Base-by-base conservation (phyloP, 345 rosid species). In the Euphorbia lathyris region DNA sequence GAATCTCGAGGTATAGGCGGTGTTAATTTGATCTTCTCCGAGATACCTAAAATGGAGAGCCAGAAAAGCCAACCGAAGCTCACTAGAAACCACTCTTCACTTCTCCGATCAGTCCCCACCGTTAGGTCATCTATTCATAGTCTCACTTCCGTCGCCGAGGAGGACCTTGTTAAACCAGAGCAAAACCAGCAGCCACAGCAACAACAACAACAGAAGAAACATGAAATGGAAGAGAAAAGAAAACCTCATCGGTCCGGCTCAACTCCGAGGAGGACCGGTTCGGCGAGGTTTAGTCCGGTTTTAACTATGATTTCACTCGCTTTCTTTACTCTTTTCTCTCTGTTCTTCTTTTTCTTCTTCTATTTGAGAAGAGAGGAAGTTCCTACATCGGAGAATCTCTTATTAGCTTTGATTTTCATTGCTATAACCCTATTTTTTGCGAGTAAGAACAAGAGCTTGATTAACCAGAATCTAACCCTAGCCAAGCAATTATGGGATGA, bases 51-150 rank as follows among this genome's bases (percentile, higher is more conserved):
- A 75, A 89, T 88, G 98, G 96, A 90, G 48, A 85, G 85, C 52
- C 80, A 76, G 66, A 86, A 80, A 76, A 71, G 86, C 77, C 90
- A 85, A 76, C 66, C 82, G 59, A 86, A 85, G 90, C 89, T 92
- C 0, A 87, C 96, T 64, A 77, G 96, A 62, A 91, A 93, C 0
- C 85, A 87, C 57, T 95, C 99, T 3, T 90, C 96, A 53, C 90
- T 95, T 32, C 90, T 94, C 60, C 88, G 96, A 36, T 88, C 97
- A 23, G 84, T 95, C 13, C 90, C 97, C 7, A 92, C 92, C 74
- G 77, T 87, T 72, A 90, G 96, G 74, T 91, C 96, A 10, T 89
- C 98, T 64, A 83, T 94, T 65, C 95, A 91, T 69, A 94, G 98
- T 61, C 78, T 94, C 13, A 78, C 84, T 22, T 91, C 91, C n/a